phyloP scores from a whole-genome alignment of 345 rosid genomes.

The Boechera divaricarpa region DNA sequence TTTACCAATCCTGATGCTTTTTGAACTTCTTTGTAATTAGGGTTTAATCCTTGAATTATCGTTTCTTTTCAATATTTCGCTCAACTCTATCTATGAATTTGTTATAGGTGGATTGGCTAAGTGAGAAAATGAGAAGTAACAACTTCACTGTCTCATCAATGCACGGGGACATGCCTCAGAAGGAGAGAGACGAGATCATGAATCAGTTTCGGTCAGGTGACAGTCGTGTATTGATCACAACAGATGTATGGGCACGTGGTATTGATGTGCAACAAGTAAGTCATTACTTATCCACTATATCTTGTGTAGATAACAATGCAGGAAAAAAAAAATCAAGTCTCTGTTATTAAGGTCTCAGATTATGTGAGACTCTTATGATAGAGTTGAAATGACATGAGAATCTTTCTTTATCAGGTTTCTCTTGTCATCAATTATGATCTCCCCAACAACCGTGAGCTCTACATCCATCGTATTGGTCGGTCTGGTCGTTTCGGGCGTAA shows the following conservation, averaged over 20 bases:
- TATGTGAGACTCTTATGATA: constrained; percentile 13
- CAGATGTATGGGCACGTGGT: constrained; percentile 99
- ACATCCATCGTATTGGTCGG: constrained; percentile 96
- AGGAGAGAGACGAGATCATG: constrained; percentile 95
- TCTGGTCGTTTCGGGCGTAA: constrained; percentile 99
- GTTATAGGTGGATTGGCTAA: constrained; percentile 93
- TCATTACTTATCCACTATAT: constrained; percentile 13
- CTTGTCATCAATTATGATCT: constrained; percentile 95
- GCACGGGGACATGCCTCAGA: constrained; percentile 99
- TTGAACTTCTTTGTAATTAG: constrained; percentile 5
- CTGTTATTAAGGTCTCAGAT: neutral
- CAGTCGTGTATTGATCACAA: constrained; percentile 94
- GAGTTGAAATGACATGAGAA: constrained; percentile 19
- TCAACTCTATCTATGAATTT: constrained; percentile 17
- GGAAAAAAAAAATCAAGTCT: neutral
- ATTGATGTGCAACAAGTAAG: constrained; percentile 97
- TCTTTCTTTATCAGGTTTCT: constrained; percentile 64
- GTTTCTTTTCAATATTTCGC: neutral
- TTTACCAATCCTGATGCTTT: constrained; percentile 9
- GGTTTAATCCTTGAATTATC: neutral
- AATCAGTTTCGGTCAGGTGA: constrained; percentile 75
- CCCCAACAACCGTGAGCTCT: constrained; percentile 97
- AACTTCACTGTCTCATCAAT: constrained; percentile 95
- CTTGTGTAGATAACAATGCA: constrained; percentile 10
- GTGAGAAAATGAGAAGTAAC: constrained; percentile 93